A percentile compares a stretch with the other conserved stretches of the same genome.
phyloP scores from a whole-genome alignment of 768 basidiomycete genomes.

The Russula brevipes region DNA sequence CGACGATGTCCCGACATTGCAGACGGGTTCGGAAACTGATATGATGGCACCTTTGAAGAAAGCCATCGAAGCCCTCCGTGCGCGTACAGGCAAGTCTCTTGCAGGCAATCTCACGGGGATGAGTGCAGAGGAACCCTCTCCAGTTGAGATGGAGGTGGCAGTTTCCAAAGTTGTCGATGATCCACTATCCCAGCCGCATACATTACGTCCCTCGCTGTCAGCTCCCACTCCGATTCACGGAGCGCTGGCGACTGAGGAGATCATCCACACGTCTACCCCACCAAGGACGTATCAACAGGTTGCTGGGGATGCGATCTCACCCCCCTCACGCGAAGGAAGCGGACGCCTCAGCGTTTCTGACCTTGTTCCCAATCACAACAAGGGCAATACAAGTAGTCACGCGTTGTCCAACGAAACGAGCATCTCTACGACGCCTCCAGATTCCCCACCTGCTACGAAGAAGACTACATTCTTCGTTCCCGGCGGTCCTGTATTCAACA shows the following conservation, averaged over 20 bases:
- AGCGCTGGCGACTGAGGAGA: not conserved
- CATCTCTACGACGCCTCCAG: slow-evolving; percentile 25
- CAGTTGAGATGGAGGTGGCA: not conserved
- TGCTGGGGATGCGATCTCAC: not conserved
- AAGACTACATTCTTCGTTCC: slow-evolving; percentile 32
- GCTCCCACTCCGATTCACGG: slow-evolving; percentile 1
- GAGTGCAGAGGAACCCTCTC: not conserved
- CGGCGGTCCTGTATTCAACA: slow-evolving; percentile 54
- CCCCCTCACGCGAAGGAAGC: slow-evolving; percentile 25
- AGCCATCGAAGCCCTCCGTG: slow-evolving; percentile 62
- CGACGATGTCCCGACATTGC: slow-evolving; percentile 4
- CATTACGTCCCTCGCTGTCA: slow-evolving; percentile 9
- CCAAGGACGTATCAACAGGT: not conserved
- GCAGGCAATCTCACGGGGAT: slow-evolving; percentile 37
- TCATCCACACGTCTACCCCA: not conserved
- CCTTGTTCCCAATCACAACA: slow-evolving; percentile 40
- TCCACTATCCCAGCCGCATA: slow-evolving; percentile 31
- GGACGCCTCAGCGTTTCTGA: slow-evolving; percentile 57
- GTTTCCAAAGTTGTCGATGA: slow-evolving; percentile 57
- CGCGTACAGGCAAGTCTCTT: slow-evolving; percentile 56
- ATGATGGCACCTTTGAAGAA: slow-evolving; percentile 65
- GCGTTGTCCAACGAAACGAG: slow-evolving; percentile 6
- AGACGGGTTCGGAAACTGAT: slow-evolving; percentile 35
- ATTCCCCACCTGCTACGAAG: slow-evolving; percentile 21
- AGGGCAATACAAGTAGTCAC: slow-evolving; percentile 32